These are phyloP conservation scores for Ceratobasidium sp. DNA, from an alignment of 1,284 basidiomycete genomes.

Conservation along the genomic window DNA sequence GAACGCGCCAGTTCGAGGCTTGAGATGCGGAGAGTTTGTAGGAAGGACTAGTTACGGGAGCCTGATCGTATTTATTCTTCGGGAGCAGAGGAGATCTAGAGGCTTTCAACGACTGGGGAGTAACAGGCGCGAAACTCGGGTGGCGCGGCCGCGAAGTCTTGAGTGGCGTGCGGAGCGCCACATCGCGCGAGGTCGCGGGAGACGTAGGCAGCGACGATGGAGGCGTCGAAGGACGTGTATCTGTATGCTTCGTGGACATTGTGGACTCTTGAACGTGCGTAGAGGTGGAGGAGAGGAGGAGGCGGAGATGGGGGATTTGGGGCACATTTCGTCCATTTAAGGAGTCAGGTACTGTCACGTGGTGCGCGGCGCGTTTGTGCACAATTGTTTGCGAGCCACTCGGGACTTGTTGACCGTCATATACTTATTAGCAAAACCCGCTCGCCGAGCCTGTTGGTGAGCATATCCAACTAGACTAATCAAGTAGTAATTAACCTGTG, in stretches of 20 bases:
- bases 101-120: constrained; percentile 15
- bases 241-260: neutral
- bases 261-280: neutral
- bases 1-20: constrained; percentile 28
- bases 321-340: constrained; percentile 7
- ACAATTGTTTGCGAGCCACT: constrained; percentile 10
- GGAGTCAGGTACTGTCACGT: constrained; percentile 6
- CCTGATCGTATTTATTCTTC: neutral
- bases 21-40: neutral
- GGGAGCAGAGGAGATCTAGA: neutral
- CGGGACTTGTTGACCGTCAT: neutral
- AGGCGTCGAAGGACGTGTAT: constrained; percentile 19
- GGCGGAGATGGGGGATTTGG: neutral
- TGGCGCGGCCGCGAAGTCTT: neutral
- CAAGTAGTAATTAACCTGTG: neutral
- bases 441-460: neutral
- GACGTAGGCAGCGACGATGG: constrained; percentile 16
- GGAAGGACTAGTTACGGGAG: neutral
- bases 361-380: constrained; percentile 6
- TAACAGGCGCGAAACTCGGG: constrained; percentile 4
- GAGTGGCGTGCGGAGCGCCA: constrained; percentile 18
- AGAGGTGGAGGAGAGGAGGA: neutral
- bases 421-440: neutral
- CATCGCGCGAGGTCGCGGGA: constrained; percentile 9
- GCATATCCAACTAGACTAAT: neutral